Evolutionary conservation across 1,139 yeast species (phyloP).

Genomic region (Taphrina pruni): DNA sequence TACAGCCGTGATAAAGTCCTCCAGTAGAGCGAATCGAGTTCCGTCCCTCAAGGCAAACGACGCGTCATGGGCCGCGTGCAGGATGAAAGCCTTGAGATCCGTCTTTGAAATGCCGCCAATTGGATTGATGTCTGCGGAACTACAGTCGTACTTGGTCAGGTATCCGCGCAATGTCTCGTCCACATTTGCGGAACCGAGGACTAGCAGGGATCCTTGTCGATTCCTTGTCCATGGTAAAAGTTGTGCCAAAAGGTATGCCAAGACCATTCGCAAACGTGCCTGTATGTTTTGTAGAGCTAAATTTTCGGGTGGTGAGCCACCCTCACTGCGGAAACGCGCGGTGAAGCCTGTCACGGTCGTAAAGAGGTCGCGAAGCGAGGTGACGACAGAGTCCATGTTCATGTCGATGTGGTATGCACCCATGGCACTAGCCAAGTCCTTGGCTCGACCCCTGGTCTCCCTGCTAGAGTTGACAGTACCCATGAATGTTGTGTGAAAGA

Average conservation of each 20-base stretch:
- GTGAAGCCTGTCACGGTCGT: conserved; percentile 87
- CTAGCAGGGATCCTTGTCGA: conserved; percentile 77
- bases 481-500: conserved; percentile 92
- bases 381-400: conserved; percentile 85
- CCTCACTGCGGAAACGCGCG: conserved; percentile 88
- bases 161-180: conserved; percentile 91
- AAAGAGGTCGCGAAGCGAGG: conserved; percentile 74
- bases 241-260: conserved; percentile 91
- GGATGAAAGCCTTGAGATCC: conserved; percentile 83
- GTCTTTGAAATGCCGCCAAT: conserved; percentile 96
- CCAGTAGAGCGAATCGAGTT: conserved; percentile 76
- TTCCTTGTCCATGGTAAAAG: conserved; percentile 92
- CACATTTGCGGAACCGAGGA: conserved; percentile 95
- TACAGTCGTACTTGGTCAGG: conserved; percentile 93
- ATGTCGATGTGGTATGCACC: conserved; percentile 91
- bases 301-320: conserved; percentile 90
- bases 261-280: conserved; percentile 92
- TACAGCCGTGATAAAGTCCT: conserved; percentile 80
- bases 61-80: conserved; percentile 60
- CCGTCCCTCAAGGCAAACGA: conserved; percentile 53
- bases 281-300: conserved; percentile 94
- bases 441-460: conserved; percentile 88
- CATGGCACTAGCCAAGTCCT: conserved; percentile 69
- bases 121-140: conserved; percentile 95
- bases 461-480: conserved; percentile 90